A percentile compares a stretch with the other conserved stretches of the same genome.
Evolutionary conservation across 2,329 filamentous ascomycete genomes (phyloP).

Genomic region (Fusarium sp.): DNA sequence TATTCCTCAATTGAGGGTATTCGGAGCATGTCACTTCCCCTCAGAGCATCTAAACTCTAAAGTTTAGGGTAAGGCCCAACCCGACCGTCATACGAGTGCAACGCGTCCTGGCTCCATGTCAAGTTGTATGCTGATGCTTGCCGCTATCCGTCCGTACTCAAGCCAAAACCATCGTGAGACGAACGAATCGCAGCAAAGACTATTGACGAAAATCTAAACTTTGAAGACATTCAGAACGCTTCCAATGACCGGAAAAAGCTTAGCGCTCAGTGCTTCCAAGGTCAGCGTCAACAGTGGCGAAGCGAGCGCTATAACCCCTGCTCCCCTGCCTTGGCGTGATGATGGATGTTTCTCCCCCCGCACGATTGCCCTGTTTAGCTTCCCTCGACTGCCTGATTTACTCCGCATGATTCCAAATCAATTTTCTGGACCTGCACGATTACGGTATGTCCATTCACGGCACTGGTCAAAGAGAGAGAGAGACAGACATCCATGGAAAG

Average conservation of each 20-base stretch:
- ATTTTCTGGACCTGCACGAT: background rate
- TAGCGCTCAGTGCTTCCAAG: background rate
- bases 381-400: background rate
- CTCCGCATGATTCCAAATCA: conserved; percentile 22
- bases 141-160: background rate
- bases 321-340: background rate
- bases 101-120: background rate
- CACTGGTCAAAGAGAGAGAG: background rate
- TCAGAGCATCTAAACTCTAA: background rate
- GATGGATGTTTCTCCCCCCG: background rate
- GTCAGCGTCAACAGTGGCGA: conserved; percentile 5
- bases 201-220: background rate
- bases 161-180: background rate
- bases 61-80: background rate
- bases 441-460: background rate
- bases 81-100: background rate
- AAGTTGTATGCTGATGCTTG: background rate
- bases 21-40: background rate
- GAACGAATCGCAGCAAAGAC: background rate
- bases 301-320: conserved; percentile 11
- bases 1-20: background rate
- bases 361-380: background rate
- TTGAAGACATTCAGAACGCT: background rate
- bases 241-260: background rate
- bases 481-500: background rate